Percentiles rank a stretch among this genome's conserved stretches.
These are phyloP conservation scores for Xylariaceae sp. DNA, from an alignment of 2,329 filamentous ascomycete species.

Conservation along the genomic window DNA sequence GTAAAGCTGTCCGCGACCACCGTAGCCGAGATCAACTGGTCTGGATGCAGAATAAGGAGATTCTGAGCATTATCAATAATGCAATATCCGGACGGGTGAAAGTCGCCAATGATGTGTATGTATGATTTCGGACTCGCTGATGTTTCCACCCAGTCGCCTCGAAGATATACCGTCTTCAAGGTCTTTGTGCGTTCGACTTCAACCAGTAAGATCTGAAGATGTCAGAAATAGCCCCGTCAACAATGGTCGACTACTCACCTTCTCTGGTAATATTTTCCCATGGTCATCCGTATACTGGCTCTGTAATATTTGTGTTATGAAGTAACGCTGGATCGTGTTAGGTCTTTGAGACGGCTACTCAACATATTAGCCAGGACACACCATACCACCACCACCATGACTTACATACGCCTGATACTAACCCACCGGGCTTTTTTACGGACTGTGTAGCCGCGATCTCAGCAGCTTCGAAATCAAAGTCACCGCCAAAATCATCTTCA, in stretches of 20 bases:
- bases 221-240: slow-evolving; percentile 15
- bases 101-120: slow-evolving; percentile 80
- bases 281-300: slow-evolving; percentile 61
- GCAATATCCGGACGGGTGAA: slow-evolving; percentile 65
- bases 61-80: slow-evolving; percentile 76
- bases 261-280: slow-evolving; percentile 59
- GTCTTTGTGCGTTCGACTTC: slow-evolving; percentile 67
- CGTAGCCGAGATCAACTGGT: slow-evolving; percentile 91
- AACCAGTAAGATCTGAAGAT: slow-evolving; percentile 67
- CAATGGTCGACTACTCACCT: slow-evolving; percentile 48
- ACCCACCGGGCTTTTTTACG: slow-evolving; percentile 30
- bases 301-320: slow-evolving; percentile 68
- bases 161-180: slow-evolving; percentile 65
- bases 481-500: slow-evolving; percentile 69
- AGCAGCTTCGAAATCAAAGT: slow-evolving; percentile 71
- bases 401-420: slow-evolving; percentile 50
- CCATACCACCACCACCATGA: slow-evolving; percentile 25
- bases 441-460: slow-evolving; percentile 70
- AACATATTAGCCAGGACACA: slow-evolving; percentile 55
- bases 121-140: slow-evolving; percentile 68
- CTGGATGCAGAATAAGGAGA: slow-evolving; percentile 87
- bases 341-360: slow-evolving; percentile 61
- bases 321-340: slow-evolving; percentile 79
- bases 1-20: slow-evolving; percentile 95
- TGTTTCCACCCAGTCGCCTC: slow-evolving; percentile 83